Base-by-base conservation (phyloP, 345 rosid species). In the Bruguiera parviflora region DNA sequence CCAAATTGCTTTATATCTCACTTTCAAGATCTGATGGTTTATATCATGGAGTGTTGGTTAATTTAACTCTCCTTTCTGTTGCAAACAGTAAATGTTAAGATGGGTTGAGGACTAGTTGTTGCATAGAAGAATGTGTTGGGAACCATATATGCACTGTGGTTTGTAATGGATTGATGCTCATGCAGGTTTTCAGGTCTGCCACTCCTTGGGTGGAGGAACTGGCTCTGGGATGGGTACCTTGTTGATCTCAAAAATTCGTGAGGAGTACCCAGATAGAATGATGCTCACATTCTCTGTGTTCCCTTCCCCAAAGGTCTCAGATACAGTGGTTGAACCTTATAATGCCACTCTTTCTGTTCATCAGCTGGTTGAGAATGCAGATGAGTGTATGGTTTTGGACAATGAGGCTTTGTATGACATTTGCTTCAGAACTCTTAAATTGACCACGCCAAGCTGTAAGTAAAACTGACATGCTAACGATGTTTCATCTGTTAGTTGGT, bases 151-250 rank as follows among this genome's bases (percentile, higher is more conserved):
- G 27, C 9, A 8, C 9, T 5, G 3, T 60, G 51, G 13, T 9
- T 22, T 49, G 46, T 31, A 31, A 31, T 25, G 10, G 4, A 33
- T 4, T 72, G 65, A 5, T 60, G 25, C 49, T 11, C 11, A 3
- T 39, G 59, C 53, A 73, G 77, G 77, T 53, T 73, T 73, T 20
- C 77, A 73, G 56, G 77, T 73, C 18, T 73, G 77, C 64, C 77
- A 73, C 72, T 67, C 77, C 0, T 67, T 73, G 0, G 77, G 77
- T 39, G 77, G 77, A 39, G 77, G 77, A 28, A 73, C 77, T 9
- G 77, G 77, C 8, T 73, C 77, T 39, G 77, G 77, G 47, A 73
- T 73, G 77, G 77, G 77, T 47, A 73, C 77, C 22, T 66, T 73
- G 15, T 20, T 73, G 67, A 73, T 73, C 31, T 73, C 77, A 27